Conservation (phyloP, 306 rosid species). For the Corylus americana region DNA sequence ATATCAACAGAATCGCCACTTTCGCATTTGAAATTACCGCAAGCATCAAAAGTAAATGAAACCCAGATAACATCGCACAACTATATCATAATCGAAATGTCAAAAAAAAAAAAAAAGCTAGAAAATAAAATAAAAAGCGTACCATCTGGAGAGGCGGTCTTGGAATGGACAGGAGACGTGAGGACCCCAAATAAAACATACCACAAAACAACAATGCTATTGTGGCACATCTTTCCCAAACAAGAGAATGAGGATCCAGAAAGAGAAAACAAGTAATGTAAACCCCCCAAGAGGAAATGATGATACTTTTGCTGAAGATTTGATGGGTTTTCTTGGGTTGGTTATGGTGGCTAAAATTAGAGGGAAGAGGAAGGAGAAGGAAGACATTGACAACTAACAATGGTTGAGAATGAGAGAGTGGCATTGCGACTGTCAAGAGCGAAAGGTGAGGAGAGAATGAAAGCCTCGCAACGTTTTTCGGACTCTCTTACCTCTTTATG, state of each 20-base stretch:
- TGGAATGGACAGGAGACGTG: slow-evolving; percentile 32
- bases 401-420: slow-evolving; percentile 22
- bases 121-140: slow-evolving; percentile 1
- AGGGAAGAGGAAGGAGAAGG: slow-evolving; percentile 16
- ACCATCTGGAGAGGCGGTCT: slow-evolving; percentile 46
- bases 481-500: neutral
- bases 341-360: slow-evolving; percentile 36
- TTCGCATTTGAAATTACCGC: neutral
- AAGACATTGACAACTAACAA: slow-evolving; percentile 23
- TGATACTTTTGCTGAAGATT: neutral
- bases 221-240: slow-evolving; percentile 43
- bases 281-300: slow-evolving; percentile 4
- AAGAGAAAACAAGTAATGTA: neutral
- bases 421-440: slow-evolving; percentile 25
- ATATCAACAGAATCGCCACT: no score
- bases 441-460: slow-evolving; percentile 42
- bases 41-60: neutral
- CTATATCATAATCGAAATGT: neutral
- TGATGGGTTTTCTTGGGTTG: slow-evolving; percentile 7
- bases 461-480: slow-evolving; percentile 35
- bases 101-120: neutral
- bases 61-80: neutral
- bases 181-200: slow-evolving; percentile 46
- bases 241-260: slow-evolving; percentile 6
- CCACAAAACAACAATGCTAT: slow-evolving; percentile 60